A percentile compares a stretch with the other conserved stretches of the same genome.
Evolutionary conservation across 31 red algal species (phyloP).

Genomic region (Endocladia muricata): DNA sequence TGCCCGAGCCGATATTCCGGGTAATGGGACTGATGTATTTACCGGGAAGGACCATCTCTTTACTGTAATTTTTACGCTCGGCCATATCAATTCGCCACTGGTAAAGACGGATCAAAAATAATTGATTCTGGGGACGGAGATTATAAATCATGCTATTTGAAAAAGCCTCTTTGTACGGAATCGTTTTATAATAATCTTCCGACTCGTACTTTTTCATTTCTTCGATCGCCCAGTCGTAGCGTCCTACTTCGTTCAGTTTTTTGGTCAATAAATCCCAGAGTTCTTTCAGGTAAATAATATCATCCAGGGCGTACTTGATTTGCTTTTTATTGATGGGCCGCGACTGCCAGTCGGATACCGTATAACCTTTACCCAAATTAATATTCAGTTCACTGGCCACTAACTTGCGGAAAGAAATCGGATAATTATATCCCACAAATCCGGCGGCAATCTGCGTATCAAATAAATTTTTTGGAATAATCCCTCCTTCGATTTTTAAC

Average conservation of each 20-base stretch:
- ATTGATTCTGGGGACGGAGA: no score
- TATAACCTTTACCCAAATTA: neutral
- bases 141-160: conserved; percentile 11
- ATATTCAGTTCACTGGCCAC: conserved; percentile 4
- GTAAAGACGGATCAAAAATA: no score
- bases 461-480: conserved; percentile 3
- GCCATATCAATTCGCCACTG: no score
- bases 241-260: neutral
- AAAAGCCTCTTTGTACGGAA: neutral
- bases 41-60: no score
- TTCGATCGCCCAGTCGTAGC: neutral
- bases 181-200: neutral
- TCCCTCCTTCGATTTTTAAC: neutral
- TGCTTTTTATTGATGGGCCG: neutral
- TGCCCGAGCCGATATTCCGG: no score
- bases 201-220: neutral
- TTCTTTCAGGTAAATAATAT: conserved; percentile 8
- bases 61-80: no score
- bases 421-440: neutral
- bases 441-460: conserved; percentile 10
- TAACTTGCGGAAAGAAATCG: neutral
- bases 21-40: no score
- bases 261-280: neutral
- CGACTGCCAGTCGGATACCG: neutral
- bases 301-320: neutral